Conservation (phyloP, 2,329 filamentous ascomycete genomes). For the Penicillium sp. region DNA sequence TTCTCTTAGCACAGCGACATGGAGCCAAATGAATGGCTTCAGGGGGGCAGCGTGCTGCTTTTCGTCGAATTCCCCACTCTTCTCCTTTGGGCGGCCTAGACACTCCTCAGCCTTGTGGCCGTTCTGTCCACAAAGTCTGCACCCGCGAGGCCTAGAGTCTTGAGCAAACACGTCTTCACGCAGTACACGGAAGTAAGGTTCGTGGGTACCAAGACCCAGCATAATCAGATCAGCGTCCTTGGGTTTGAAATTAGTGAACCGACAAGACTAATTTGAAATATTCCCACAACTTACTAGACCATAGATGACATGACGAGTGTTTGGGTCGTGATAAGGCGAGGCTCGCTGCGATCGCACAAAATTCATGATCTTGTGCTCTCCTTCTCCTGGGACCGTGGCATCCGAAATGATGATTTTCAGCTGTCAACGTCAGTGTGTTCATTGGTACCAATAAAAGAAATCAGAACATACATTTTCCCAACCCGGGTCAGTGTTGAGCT, state of each 20-base stretch:
- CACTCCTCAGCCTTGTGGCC: slow-evolving; percentile 89
- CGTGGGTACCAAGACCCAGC: slow-evolving; percentile 93
- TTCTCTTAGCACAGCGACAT: slow-evolving; percentile 86
- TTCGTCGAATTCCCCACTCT: slow-evolving; percentile 75
- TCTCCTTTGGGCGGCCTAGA: slow-evolving; percentile 72
- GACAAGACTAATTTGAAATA: not conserved
- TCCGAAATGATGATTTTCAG: slow-evolving; percentile 98
- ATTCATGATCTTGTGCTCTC: slow-evolving; percentile 99
- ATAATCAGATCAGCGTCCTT: slow-evolving; percentile 95
- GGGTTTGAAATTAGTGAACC: slow-evolving; percentile 20
- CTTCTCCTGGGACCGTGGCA: slow-evolving; percentile 94
- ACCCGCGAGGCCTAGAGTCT: slow-evolving; percentile 76
- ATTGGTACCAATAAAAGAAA: not conserved
- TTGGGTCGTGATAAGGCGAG: slow-evolving; percentile 88
- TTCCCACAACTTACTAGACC: slow-evolving; percentile 56
- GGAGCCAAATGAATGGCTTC: slow-evolving; percentile 98
- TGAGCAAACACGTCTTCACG: slow-evolving; percentile 96
- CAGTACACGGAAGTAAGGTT: slow-evolving; percentile 92
- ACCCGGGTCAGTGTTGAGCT: slow-evolving; percentile 91
- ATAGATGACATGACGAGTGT: slow-evolving; percentile 97
- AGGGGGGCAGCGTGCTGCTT: slow-evolving; percentile 67
- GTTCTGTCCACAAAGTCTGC: slow-evolving; percentile 85
- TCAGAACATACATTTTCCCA: slow-evolving; percentile 68
- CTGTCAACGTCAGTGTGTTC: slow-evolving; percentile 31
- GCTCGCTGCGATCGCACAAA: slow-evolving; percentile 92